Evolutionary conservation across 2,329 filamentous ascomycete species (phyloP).

Genomic region (Pseudonectria buxi): DNA sequence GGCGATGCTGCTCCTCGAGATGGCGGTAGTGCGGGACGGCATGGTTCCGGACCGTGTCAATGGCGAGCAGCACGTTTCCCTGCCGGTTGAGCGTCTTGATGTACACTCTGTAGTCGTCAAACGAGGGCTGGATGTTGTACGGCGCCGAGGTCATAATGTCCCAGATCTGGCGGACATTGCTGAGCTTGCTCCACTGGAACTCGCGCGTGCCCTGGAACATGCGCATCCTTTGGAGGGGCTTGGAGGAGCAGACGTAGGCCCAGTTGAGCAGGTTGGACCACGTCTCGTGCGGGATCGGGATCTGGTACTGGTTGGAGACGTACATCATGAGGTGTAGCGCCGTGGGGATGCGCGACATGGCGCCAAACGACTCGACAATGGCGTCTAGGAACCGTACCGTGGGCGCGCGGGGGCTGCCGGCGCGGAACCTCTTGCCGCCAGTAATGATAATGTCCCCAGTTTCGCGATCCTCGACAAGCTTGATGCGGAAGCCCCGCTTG

Average conservation of each 20-base stretch:
- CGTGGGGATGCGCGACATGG: slow-evolving; percentile 53
- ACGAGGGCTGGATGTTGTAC: slow-evolving; percentile 48
- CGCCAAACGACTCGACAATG: slow-evolving; percentile 63
- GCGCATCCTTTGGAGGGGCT: slow-evolving; percentile 32
- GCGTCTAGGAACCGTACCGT: slow-evolving; percentile 52
- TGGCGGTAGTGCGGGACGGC: slow-evolving; percentile 33
- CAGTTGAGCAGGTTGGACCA: slow-evolving; percentile 66
- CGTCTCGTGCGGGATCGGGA: slow-evolving; percentile 48
- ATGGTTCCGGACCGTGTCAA: slow-evolving; percentile 32
- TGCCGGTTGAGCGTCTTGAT: slow-evolving; percentile 32
- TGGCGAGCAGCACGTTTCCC: slow-evolving; percentile 23
- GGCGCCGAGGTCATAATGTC: slow-evolving; percentile 51
- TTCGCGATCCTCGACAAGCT: slow-evolving; percentile 11
- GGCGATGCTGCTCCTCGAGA: slow-evolving; percentile 18
- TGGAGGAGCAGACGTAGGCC: slow-evolving; percentile 51
- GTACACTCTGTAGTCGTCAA: slow-evolving; percentile 47
- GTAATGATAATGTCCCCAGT: slow-evolving; percentile 18
- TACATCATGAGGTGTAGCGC: slow-evolving; percentile 56
- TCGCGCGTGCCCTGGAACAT: slow-evolving; percentile 21
- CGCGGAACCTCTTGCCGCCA: slow-evolving; percentile 34
- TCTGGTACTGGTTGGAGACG: slow-evolving; percentile 51
- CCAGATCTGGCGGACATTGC: slow-evolving; percentile 49
- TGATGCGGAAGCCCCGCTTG: slow-evolving; percentile 24
- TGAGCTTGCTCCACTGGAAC: slow-evolving; percentile 28
- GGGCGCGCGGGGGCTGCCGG: slow-evolving; percentile 51